Evolutionary conservation across 352 stramenopile genomes (phyloP).

Genomic region (Pythium dissimile): DNA sequence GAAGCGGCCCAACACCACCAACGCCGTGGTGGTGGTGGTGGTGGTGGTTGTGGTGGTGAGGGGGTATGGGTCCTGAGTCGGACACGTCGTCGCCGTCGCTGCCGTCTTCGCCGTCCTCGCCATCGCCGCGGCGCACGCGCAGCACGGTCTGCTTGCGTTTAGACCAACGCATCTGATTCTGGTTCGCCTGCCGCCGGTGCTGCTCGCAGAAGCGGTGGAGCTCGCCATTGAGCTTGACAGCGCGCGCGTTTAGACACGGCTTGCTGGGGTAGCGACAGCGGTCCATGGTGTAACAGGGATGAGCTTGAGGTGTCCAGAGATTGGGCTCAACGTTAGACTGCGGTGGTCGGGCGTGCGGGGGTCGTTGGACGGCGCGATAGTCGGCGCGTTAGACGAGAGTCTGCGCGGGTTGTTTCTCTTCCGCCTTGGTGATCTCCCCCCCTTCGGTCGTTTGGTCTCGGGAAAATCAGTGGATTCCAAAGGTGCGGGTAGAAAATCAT

Average conservation of each 20-base stretch:
- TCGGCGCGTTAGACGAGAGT: not conserved
- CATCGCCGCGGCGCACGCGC: conserved; percentile 12
- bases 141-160: conserved; percentile 20
- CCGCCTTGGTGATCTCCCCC: not conserved
- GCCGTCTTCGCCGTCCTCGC: conserved; percentile 10
- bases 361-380: not conserved
- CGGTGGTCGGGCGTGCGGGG: not conserved
- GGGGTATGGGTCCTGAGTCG: no score
- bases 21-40: not conserved
- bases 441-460: not conserved
- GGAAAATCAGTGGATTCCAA: conserved; percentile 22
- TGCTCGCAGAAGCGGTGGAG: conserved; percentile 32
- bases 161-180: conserved; percentile 26
- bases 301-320: no score
- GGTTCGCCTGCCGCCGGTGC: conserved; percentile 29
- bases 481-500: conserved; percentile 15
- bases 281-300: conserved; percentile 5
- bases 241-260: conserved; percentile 24
- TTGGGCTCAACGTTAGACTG: not conserved
- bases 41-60: no score
- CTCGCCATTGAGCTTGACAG: conserved; percentile 30
- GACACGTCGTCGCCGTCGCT: not conserved
- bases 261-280: conserved; percentile 20
- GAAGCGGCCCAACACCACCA: no score
- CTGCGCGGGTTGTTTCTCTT: not conserved